Conservation (phyloP, 768 basidiomycete genomes). For the Calocybe cyanea region DNA sequence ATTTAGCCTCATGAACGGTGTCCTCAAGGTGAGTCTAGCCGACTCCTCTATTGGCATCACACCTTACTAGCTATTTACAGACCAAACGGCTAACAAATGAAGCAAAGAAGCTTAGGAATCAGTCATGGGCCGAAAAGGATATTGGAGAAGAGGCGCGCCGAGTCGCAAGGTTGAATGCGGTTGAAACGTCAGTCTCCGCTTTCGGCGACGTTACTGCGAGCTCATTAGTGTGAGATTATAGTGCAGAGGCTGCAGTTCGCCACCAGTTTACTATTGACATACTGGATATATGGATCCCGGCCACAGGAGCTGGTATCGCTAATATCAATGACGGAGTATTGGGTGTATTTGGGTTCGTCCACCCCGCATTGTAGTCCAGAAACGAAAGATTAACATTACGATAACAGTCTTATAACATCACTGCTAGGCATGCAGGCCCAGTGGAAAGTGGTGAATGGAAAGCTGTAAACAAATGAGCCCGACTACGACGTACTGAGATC, state of each 20-base stretch:
- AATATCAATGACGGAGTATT: constrained; percentile 80
- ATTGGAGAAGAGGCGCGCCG: constrained; percentile 60
- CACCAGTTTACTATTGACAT: constrained; percentile 83
- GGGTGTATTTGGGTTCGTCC: constrained; percentile 75
- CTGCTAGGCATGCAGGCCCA: constrained; percentile 65
- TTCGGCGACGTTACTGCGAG: background rate
- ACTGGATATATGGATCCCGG: constrained; percentile 88
- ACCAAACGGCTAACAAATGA: constrained; percentile 60
- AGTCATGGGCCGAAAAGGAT: constrained; percentile 60
- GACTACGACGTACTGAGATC: no score
- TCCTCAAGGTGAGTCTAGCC: constrained; percentile 52
- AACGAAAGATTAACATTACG: constrained; percentile 4
- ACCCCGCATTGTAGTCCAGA: constrained; percentile 1
- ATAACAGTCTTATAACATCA: constrained; percentile 61
- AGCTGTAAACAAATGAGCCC: constrained; percentile 17
- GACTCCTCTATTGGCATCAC: background rate
- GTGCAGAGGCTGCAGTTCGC: constrained; percentile 61
- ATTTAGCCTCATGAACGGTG: constrained; percentile 68
- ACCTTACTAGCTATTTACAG: constrained; percentile 31
- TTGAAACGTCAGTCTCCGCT: constrained; percentile 45
- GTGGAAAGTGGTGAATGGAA: constrained; percentile 52
- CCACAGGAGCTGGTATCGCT: constrained; percentile 71
- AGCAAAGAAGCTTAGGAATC: constrained; percentile 44
- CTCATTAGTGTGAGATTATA: constrained; percentile 20
- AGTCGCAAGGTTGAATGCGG: constrained; percentile 56